Conservation (phyloP, 352 stramenopile genomes). For the Aphanomyces euteiches region DNA sequence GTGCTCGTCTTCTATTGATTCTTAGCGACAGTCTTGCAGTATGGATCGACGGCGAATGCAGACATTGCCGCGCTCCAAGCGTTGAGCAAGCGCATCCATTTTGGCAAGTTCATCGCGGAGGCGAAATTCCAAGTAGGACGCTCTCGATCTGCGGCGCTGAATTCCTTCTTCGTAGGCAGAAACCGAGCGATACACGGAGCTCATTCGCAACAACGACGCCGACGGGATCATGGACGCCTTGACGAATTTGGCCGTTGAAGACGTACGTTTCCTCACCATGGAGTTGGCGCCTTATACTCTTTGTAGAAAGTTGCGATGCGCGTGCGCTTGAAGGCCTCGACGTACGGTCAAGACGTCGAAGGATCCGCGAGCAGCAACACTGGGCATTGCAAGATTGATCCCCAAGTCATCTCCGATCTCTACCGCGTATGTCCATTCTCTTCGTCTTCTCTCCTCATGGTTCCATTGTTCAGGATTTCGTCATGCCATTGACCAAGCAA, state of each 20-base stretch:
- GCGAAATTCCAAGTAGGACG: slow-evolving; percentile 90
- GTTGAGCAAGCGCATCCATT: slow-evolving; percentile 96
- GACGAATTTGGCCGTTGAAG: slow-evolving; percentile 92
- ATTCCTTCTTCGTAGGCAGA: slow-evolving; percentile 39
- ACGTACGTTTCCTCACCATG: slow-evolving; percentile 46
- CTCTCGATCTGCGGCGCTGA: no score
- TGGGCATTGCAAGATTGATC: slow-evolving; percentile 90
- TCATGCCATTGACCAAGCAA: slow-evolving; percentile 99
- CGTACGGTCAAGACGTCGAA: slow-evolving; percentile 89
- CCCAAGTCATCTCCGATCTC: slow-evolving; percentile 93
- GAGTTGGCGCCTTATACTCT: neutral
- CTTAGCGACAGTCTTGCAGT: slow-evolving; percentile 39
- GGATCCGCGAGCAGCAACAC: slow-evolving; percentile 41
- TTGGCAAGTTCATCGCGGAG: slow-evolving; percentile 98
- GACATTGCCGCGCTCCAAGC: slow-evolving; percentile 94
- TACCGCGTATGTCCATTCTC: slow-evolving; percentile 64
- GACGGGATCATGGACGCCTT: slow-evolving; percentile 95
- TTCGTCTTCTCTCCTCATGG: slow-evolving; percentile 3
- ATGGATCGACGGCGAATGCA: slow-evolving; percentile 72
- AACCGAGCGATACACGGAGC: slow-evolving; percentile 86
- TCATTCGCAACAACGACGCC: slow-evolving; percentile 91
- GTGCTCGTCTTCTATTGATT: neutral
- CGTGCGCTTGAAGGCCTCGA: slow-evolving; percentile 94
- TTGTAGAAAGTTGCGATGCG: slow-evolving; percentile 83
- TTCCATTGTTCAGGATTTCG: slow-evolving; percentile 71